Conservation (phyloP, 129 eudicot species). For the Silybum marianum region DNA sequence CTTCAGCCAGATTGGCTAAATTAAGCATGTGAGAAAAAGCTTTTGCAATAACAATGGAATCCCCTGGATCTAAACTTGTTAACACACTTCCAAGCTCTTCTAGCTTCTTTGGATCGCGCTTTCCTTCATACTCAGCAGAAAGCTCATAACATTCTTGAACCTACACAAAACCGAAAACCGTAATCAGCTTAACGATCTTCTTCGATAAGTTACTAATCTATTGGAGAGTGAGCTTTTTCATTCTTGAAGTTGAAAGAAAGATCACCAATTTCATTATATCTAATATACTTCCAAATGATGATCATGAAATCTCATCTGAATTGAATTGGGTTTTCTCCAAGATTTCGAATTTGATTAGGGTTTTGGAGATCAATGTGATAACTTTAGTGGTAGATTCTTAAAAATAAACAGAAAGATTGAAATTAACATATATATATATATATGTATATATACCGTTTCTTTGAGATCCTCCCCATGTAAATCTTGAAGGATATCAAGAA, state of each 20-base stretch:
- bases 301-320: too few species aligned
- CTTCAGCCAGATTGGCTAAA: constrained; percentile 97
- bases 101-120: constrained; percentile 70
- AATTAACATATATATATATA: neutral
- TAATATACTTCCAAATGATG: too few species aligned
- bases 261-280: too few species aligned
- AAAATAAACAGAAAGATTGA: neutral
- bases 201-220: neutral
- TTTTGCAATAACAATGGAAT: constrained; percentile 88
- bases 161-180: constrained; percentile 33
- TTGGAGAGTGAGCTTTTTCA: neutral
- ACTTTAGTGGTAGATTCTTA: neutral
- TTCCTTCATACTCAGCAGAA: constrained; percentile 93
- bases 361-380: neutral
- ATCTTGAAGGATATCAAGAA: constrained; percentile 93
- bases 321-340: neutral
- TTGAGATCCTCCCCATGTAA: constrained; percentile 93
- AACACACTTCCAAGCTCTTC: constrained; percentile 89
- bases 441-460: constrained; percentile 59
- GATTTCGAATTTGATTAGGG: neutral
- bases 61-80: constrained; percentile 97
- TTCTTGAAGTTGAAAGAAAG: too few species aligned
- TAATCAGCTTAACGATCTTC: neutral
- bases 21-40: constrained; percentile 97
- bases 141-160: constrained; percentile 98